Conservation (phyloP, 2,329 filamentous ascomycete genomes). For the Hypoxylon sp. region DNA sequence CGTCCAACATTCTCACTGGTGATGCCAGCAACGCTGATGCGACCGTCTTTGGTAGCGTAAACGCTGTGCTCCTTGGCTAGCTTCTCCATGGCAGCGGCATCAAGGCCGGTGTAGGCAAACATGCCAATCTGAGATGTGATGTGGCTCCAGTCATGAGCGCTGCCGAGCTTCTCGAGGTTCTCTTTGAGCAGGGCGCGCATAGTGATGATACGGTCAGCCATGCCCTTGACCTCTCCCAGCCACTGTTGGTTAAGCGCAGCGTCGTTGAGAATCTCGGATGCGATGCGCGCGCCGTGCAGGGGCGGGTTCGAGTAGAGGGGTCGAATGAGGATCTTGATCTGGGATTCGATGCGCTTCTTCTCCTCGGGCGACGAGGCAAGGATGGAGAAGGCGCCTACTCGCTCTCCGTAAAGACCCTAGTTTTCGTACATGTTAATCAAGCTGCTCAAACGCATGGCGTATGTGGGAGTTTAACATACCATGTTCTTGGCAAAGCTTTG, state of each 20-base stretch:
- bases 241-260: slow-evolving; percentile 90
- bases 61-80: slow-evolving; percentile 97
- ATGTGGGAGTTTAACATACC: slow-evolving; percentile 64
- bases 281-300: slow-evolving; percentile 94
- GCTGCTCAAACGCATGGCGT: slow-evolving; percentile 1
- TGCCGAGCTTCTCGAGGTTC: slow-evolving; percentile 94
- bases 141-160: slow-evolving; percentile 98
- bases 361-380: slow-evolving; percentile 88
- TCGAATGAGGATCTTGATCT: slow-evolving; percentile 98
- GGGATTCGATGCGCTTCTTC: slow-evolving; percentile 95
- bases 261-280: slow-evolving; percentile 91
- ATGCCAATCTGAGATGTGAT: slow-evolving; percentile 99
- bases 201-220: slow-evolving; percentile 99
- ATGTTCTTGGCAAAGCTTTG: slow-evolving; percentile 99
- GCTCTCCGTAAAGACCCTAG: slow-evolving; percentile 96
- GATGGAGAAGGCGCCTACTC: slow-evolving; percentile 95
- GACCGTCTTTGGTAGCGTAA: slow-evolving; percentile 94
- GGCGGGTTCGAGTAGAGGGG: slow-evolving; percentile 99
- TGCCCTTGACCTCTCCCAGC: slow-evolving; percentile 96
- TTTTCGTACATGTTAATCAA: background rate
- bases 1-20: slow-evolving; percentile 83
- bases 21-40: slow-evolving; percentile 89
- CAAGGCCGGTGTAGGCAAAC: slow-evolving; percentile 98
- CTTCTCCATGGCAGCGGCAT: slow-evolving; percentile 88
- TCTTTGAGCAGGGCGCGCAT: slow-evolving; percentile 96